Evolutionary conservation across 1,284 basidiomycete species (phyloP).

Genomic region (Ustilago nuda): DNA sequence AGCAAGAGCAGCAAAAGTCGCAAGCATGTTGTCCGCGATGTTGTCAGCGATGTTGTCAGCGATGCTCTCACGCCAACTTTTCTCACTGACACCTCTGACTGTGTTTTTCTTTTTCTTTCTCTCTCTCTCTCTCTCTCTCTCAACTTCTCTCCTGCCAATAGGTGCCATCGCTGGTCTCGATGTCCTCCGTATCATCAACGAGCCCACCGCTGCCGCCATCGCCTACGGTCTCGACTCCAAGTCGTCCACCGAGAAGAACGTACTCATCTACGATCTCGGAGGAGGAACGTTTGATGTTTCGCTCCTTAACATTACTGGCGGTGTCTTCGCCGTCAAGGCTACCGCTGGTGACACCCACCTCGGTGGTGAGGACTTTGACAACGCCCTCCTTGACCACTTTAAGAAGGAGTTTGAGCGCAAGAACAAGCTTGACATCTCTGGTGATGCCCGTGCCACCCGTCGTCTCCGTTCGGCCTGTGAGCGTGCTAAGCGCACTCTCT

Average conservation of each 20-base stretch:
- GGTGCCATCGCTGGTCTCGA: constrained; percentile 77
- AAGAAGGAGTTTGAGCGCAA: constrained; percentile 79
- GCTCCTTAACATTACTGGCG: constrained; percentile 75
- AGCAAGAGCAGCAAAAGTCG: constrained; percentile 8
- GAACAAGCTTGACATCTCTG: constrained; percentile 88
- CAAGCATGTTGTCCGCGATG: not conserved
- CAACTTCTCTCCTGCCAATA: constrained; percentile 18
- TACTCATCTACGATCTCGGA: constrained; percentile 99
- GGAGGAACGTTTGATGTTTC: constrained; percentile 84
- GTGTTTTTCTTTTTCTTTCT: not conserved
- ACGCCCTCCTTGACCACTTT: constrained; percentile 90
- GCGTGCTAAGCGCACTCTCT: constrained; percentile 98
- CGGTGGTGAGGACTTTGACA: constrained; percentile 97
- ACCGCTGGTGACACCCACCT: constrained; percentile 74
- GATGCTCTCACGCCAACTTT: not conserved
- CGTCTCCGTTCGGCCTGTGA: constrained; percentile 97
- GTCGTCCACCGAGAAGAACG: constrained; percentile 81
- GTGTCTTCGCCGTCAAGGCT: constrained; percentile 78
- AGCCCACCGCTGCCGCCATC: constrained; percentile 73
- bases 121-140: not conserved
- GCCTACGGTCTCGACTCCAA: constrained; percentile 74
- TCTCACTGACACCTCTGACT: constrained; percentile 9
- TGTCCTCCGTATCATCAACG: constrained; percentile 79
- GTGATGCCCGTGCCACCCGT: constrained; percentile 92
- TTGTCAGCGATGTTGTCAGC: not conserved